These are phyloP conservation scores for Leucogyrophana mollusca DNA, from an alignment of 768 basidiomycete genomes.

Conservation along the genomic window DNA sequence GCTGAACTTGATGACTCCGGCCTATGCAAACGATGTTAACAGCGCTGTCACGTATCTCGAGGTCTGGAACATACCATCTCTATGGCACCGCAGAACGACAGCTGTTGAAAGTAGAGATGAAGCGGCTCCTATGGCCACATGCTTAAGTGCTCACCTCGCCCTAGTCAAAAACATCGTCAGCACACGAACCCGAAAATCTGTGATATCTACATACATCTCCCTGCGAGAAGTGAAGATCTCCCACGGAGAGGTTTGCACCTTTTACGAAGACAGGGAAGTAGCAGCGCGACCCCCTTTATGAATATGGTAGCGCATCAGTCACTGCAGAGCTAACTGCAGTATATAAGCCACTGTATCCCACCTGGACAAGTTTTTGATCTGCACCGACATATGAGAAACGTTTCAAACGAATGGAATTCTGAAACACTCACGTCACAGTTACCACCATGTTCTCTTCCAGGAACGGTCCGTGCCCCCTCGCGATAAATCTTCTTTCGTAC, in stretches of 20 bases:
- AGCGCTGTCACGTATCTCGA: too few species aligned
- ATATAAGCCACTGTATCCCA: too few species aligned
- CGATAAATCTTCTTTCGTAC: constrained; percentile 50
- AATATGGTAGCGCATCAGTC: background rate
- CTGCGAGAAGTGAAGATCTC: constrained; percentile 79
- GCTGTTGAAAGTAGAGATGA: constrained; percentile 27
- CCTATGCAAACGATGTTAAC: constrained; percentile 37
- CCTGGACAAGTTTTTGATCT: constrained; percentile 79
- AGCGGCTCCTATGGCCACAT: background rate
- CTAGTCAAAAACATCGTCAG: constrained; percentile 28
- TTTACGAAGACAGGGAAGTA: constrained; percentile 78
- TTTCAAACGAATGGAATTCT: background rate
- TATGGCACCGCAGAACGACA: constrained; percentile 76
- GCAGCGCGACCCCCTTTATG: constrained; percentile 61
- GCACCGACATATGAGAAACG: constrained; percentile 1
- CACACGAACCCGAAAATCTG: constrained; percentile 13
- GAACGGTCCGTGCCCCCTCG: constrained; percentile 75
- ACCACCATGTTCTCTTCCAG: constrained; percentile 78
- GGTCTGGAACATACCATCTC: constrained; percentile 52
- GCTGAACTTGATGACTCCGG: constrained; percentile 71
- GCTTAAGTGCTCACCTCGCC: constrained; percentile 45
- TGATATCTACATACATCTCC: constrained; percentile 50
- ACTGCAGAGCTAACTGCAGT: background rate
- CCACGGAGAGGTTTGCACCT: constrained; percentile 76
- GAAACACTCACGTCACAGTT: constrained; percentile 59